Conservation (phyloP, 2,329 filamentous ascomycete genomes). For the Simplicillium aogashimaense region DNA sequence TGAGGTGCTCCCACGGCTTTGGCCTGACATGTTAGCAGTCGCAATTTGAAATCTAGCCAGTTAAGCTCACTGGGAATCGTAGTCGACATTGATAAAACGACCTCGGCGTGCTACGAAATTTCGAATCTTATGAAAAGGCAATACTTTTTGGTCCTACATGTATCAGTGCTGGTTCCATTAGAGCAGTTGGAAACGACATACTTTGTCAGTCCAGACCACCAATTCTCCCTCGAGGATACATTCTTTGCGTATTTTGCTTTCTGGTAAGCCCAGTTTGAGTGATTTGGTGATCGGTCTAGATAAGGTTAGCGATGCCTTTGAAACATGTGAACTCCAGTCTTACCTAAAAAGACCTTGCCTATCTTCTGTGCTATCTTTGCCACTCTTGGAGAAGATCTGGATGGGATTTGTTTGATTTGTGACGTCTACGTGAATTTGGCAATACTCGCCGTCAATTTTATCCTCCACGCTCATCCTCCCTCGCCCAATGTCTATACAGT, state of each 20-base stretch:
- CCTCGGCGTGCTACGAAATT: slow-evolving; percentile 72
- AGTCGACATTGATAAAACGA: slow-evolving; percentile 52
- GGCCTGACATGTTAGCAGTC: slow-evolving; percentile 24
- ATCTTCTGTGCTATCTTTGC: slow-evolving; percentile 77
- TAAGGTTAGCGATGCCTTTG: slow-evolving; percentile 6
- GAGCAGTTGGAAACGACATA: slow-evolving; percentile 13
- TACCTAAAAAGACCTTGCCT: slow-evolving; percentile 48
- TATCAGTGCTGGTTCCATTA: slow-evolving; percentile 9
- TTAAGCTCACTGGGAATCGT: slow-evolving; percentile 54
- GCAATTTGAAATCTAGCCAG: slow-evolving; percentile 5
- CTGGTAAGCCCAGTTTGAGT: slow-evolving; percentile 47
- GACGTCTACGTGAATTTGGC: slow-evolving; percentile 74
- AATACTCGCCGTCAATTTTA: slow-evolving; percentile 86
- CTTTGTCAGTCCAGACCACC: slow-evolving; percentile 62
- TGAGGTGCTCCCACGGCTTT: slow-evolving; percentile 42
- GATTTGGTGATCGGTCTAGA: slow-evolving; percentile 49
- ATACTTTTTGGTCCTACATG: slow-evolving; percentile 44
- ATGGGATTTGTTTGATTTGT: slow-evolving; percentile 44
- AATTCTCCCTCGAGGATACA: slow-evolving; percentile 83
- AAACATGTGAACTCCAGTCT: neutral
- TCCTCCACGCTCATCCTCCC: slow-evolving; percentile 62
- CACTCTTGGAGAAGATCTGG: slow-evolving; percentile 85
- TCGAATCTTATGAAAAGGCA: slow-evolving; percentile 73
- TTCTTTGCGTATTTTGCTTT: slow-evolving; percentile 48
- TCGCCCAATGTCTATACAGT: slow-evolving; percentile 58